phyloP scores from a whole-genome alignment of 139 green algal genomes.

The Ulvella scutata region DNA sequence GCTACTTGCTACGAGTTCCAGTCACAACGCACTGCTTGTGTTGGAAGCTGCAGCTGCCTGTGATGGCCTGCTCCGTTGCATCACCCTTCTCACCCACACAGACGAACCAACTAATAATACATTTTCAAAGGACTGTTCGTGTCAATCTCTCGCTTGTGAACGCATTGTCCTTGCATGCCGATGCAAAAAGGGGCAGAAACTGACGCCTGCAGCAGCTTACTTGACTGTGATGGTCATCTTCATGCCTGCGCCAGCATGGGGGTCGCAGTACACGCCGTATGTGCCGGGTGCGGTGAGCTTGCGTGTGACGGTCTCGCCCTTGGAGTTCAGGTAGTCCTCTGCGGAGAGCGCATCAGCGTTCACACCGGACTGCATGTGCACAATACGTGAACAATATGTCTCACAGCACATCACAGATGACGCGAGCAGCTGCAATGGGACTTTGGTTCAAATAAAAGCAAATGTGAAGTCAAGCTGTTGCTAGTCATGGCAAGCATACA shows the following conservation, averaged over 20 bases:
- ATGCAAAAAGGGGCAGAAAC: too few species aligned
- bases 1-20: too few species aligned
- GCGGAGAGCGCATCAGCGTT: constrained; percentile 70
- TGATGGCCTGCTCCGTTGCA: too few species aligned
- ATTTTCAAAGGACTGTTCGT: too few species aligned
- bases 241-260: constrained; percentile 89
- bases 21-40: too few species aligned
- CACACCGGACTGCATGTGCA: constrained; percentile 41
- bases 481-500: background rate
- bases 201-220: constrained; percentile 21
- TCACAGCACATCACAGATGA: background rate
- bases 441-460: too few species aligned
- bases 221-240: constrained; percentile 62
- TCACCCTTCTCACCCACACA: too few species aligned
- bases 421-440: background rate
- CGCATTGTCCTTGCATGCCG: too few species aligned
- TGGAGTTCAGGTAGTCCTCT: constrained; percentile 81
- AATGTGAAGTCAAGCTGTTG: background rate
- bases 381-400: background rate
- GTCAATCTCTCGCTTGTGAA: too few species aligned
- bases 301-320: constrained; percentile 56
- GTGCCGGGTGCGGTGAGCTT: constrained; percentile 54
- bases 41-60: too few species aligned
- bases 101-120: too few species aligned
- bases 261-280: constrained; percentile 93